These are phyloP conservation scores for Capsicum pubescens DNA, from an alignment of 257 asterid species.

Conservation along the genomic window DNA sequence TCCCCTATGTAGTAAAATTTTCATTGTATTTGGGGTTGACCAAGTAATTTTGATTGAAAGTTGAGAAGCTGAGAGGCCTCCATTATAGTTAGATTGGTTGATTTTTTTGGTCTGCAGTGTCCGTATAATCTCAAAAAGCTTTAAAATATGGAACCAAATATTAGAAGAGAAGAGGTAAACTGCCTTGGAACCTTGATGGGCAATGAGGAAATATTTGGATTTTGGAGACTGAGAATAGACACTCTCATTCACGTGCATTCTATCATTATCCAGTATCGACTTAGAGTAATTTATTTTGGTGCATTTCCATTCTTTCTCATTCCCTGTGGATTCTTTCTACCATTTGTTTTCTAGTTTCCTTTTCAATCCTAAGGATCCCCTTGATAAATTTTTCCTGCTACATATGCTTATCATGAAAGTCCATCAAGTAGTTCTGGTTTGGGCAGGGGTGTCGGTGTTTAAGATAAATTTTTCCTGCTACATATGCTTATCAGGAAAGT, in stretches of 20 bases:
- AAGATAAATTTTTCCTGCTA: background rate
- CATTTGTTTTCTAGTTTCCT: background rate
- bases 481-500: background rate
- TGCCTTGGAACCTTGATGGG: background rate
- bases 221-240: background rate
- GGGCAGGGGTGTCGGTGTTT: background rate
- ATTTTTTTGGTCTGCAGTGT: background rate
- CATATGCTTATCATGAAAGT: background rate
- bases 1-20: background rate
- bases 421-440: background rate
- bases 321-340: background rate
- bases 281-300: background rate
- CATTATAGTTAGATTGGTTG: background rate
- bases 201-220: background rate
- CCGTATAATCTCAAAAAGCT: background rate
- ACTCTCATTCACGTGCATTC: background rate
- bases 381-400: background rate
- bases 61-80: slow-evolving; percentile 16
- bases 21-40: background rate
- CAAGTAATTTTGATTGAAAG: slow-evolving; percentile 5
- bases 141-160: background rate
- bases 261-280: background rate
- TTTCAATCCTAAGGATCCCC: background rate
- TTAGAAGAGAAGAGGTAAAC: background rate
- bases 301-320: background rate